Percentiles rank a stretch among this genome's conserved stretches.
Evolutionary conservation across 2,329 filamentous ascomycete species (phyloP).

Genomic region (Aureobasidium subglaciale): DNA sequence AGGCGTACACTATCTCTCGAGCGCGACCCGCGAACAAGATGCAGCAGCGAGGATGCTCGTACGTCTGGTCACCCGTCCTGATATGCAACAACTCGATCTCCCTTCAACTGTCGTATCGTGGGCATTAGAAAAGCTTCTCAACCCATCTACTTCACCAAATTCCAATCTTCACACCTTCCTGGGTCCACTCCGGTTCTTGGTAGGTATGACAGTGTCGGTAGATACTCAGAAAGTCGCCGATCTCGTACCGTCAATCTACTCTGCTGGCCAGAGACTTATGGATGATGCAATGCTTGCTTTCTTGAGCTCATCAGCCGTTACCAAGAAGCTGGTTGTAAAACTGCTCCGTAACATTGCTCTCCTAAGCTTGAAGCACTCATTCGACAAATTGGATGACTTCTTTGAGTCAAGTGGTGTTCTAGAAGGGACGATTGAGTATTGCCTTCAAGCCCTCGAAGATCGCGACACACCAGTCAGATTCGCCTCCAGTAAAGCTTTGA

Average conservation of each 20-base stretch:
- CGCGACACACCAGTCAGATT: conserved; percentile 86
- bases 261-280: conserved; percentile 54
- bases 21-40: conserved; percentile 79
- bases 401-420: conserved; percentile 39
- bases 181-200: conserved; percentile 71
- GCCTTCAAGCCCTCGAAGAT: conserved; percentile 73
- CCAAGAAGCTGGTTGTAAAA: conserved; percentile 77
- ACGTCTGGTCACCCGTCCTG: conserved; percentile 70
- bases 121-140: conserved; percentile 56
- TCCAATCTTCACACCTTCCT: conserved; percentile 66
- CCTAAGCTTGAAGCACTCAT: conserved; percentile 48
- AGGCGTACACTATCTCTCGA: conserved; percentile 62
- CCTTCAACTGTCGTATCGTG: conserved; percentile 62
- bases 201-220: conserved; percentile 63
- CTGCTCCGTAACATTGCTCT: conserved; percentile 69
- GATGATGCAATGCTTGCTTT: conserved; percentile 44
- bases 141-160: conserved; percentile 34
- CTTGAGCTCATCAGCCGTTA: conserved; percentile 67
- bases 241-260: conserved; percentile 60
- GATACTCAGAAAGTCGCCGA: conserved; percentile 67
- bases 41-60: conserved; percentile 80
- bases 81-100: conserved; percentile 76
- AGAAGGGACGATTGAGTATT: conserved; percentile 74
- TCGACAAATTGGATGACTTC: conserved; percentile 23
- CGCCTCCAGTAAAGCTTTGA: conserved; percentile 86